Base-by-base conservation (phyloP, 1,284 basidiomycete species). In the Ganoderma leucocontextum region DNA sequence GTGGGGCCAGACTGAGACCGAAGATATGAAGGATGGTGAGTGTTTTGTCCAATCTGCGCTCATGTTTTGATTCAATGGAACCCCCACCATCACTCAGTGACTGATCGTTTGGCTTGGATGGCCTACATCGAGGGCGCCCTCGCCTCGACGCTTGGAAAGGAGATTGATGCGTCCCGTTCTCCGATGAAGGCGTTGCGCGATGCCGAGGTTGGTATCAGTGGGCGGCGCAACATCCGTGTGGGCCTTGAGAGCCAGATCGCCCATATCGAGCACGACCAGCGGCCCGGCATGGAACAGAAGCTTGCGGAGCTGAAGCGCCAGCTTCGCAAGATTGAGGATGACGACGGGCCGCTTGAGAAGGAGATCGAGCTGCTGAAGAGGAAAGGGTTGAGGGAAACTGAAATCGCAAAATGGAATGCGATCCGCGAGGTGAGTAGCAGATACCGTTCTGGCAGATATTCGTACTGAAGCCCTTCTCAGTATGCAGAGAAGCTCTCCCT, bases 401-500 rank as follows among this genome's bases (percentile, higher is more conserved):
- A 94, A 76, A 80, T 82, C 59, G 77, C 83, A 49, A 94, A 92
- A 74, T 95, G 93, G 91, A 87, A 90, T 52, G 93, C 93, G 6
- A 80, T 94, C 59, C 85, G 87, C 74, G 93, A 95, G 87, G 92
- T 92, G 73, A 68, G 79, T 72, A 39, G 41, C 53, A 2, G n/a
- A 65, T 6, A 58, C 39, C 49, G 58, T 0, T 62, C 22, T 53
- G 9, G 52, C 3, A 17, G 9, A 41, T 8, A 15, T 25, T 22
- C 19, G 17, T 29, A 68, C 64, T 65, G 49, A 71, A 44, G 35
- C 57, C 53, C 15, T 67, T 42, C 72, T 4, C 62, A 90, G 91
- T 95, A 91, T 68, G 91, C 87, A 58, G 93, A 95, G 78, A 95
- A 94, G 77, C 80, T 95, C 5, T 81, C 89, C 1, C 82, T 95